These are phyloP conservation scores for Thelonectria rubi DNA, from an alignment of 2,329 filamentous ascomycete genomes.

Conservation along the genomic window DNA sequence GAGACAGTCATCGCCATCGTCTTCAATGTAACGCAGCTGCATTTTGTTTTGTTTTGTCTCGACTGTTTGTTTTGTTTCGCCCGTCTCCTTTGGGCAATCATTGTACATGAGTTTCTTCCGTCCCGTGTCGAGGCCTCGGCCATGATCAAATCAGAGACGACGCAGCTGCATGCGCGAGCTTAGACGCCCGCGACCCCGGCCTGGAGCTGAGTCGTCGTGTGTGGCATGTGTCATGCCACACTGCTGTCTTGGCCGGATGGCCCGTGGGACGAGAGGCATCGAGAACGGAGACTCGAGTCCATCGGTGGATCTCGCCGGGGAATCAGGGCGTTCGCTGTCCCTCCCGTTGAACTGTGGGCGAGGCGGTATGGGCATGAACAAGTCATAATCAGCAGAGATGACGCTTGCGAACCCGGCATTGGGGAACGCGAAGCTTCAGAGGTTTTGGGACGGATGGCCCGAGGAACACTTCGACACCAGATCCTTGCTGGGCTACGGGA, in stretches of 20 bases:
- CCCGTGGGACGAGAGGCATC: background rate
- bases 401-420: constrained; percentile 19
- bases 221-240: constrained; percentile 29
- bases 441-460: constrained; percentile 15
- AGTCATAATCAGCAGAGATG: constrained; percentile 32
- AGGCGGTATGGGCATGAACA: constrained; percentile 32
- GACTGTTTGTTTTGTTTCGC: background rate
- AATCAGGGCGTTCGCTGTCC: constrained; percentile 1
- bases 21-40: background rate
- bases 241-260: constrained; percentile 9
- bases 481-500: constrained; percentile 14
- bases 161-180: background rate
- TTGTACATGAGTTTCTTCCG: background rate
- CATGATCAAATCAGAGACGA: background rate
- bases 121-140: background rate
- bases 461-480: constrained; percentile 5
- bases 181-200: constrained; percentile 1
- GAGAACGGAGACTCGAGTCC: constrained; percentile 4
- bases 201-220: constrained; percentile 5
- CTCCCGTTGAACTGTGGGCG: constrained; percentile 7
- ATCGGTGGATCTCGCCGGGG: constrained; percentile 15
- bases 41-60: background rate
- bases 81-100: background rate
- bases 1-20: background rate
- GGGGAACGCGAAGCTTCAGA: constrained; percentile 10